Base-by-base conservation (phyloP, 345 rosid species). In the Murraya paniculata region DNA sequence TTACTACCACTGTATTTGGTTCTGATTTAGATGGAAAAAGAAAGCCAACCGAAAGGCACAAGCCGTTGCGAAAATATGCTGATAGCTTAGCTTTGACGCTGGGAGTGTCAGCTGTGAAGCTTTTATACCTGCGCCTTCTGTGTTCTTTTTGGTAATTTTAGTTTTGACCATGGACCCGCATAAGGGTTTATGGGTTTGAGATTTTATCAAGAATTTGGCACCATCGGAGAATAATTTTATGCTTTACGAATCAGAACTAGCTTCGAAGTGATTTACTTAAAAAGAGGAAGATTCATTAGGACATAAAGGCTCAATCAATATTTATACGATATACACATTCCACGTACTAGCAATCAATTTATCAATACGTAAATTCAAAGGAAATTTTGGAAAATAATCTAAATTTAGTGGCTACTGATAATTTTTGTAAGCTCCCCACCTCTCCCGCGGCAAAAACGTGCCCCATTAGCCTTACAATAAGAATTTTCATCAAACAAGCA, bases 31-130 rank as follows among this genome's bases (percentile, higher is more conserved):
- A 35, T 39, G 11, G 2, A 39, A 39, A 14, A 33, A 56, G n/a
- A 31, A 39, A 31, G 45, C 28, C 14, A 53, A 71, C 9, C 2
- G 30, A 61, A 45, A 41, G 22, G 45, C 25, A 21, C 30, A 39
- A 28, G 14, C 67, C 64, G 64, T 45, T 62, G 64, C 24, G 6
- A 59, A 59, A 38, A 36, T 73, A 36, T 18, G 33, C 35, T 10
- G 30, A 57, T 50, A 68, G 83, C 85, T 77, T 83, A 36, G 30
- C 25, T 61, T 73, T 33, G 39, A 83, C 84, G 77, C 82, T 80
- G 50, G 50, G 18, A 45, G 50, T 45, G 50, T 45, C 18, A 11
- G 50, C 18, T 18, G 56, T 28, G 6, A 10, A 22, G 60, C n/a
- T 62, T 21, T 61, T 33, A 45, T 28, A 10, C 70, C 57, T 9